phyloP scores from a whole-genome alignment of 2,329 filamentous ascomycete genomes.

The Rhytidhysteron rufulum region DNA sequence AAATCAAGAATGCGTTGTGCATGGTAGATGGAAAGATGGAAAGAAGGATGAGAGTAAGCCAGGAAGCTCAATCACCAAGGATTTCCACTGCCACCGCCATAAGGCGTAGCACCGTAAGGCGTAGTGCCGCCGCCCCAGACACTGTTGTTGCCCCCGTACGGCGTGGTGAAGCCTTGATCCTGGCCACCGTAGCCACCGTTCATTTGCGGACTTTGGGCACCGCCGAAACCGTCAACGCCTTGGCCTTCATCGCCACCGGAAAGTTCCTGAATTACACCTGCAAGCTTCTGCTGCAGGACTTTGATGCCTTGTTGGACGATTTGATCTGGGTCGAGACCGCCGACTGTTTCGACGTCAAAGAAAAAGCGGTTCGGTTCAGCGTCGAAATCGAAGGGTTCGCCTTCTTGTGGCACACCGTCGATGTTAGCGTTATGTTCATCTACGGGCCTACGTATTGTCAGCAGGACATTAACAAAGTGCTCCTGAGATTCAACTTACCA shows the following conservation, averaged over 20 bases:
- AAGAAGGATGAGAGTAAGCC: too few species aligned
- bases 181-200: conserved; percentile 54
- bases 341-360: conserved; percentile 86
- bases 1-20: too few species aligned
- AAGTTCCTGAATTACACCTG: conserved; percentile 66
- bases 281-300: conserved; percentile 86
- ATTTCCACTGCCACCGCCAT: conserved; percentile 39
- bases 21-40: too few species aligned
- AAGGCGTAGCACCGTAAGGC: conserved; percentile 59
- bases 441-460: conserved; percentile 62
- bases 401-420: conserved; percentile 71
- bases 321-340: conserved; percentile 81
- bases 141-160: conserved; percentile 58
- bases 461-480: not conserved
- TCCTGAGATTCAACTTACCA: conserved; percentile 58
- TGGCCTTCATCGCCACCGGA: conserved; percentile 52
- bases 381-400: conserved; percentile 87
- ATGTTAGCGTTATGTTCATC: conserved; percentile 76
- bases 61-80: conserved; percentile 3
- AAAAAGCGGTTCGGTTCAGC: conserved; percentile 84
- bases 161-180: conserved; percentile 64
- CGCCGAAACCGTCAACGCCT: conserved; percentile 54
- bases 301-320: conserved; percentile 88
- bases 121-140: conserved; percentile 62
- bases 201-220: conserved; percentile 61